phyloP scores from a whole-genome alignment of 2,329 filamentous ascomycete species.

The Alternaria sp. region DNA sequence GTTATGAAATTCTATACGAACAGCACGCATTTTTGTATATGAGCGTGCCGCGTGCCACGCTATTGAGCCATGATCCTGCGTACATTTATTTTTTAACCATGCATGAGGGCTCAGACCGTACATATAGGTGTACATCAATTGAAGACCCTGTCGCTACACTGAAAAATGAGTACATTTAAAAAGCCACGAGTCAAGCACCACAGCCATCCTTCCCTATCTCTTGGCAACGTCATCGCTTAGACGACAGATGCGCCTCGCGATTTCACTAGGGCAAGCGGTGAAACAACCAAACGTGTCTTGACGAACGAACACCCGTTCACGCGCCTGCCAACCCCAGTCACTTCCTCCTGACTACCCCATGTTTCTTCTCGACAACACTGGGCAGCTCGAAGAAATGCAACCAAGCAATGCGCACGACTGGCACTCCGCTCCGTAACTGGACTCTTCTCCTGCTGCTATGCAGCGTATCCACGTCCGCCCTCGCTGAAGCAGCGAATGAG shows the following conservation, averaged over 20 bases:
- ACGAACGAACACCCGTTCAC: slow-evolving; percentile 28
- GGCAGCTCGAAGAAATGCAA: slow-evolving; percentile 44
- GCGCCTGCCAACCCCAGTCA: slow-evolving; percentile 16
- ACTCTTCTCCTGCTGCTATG: slow-evolving; percentile 45
- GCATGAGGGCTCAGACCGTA: neutral
- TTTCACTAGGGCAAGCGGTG: slow-evolving; percentile 20
- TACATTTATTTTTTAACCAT: neutral
- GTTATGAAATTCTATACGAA: slow-evolving; percentile 28
- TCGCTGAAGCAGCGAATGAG: slow-evolving; percentile 45
- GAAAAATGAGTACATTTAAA: neutral
- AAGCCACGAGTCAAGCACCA: neutral
- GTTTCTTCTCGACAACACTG: slow-evolving; percentile 19
- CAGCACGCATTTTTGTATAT: slow-evolving; percentile 38
- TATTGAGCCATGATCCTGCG: slow-evolving; percentile 3
- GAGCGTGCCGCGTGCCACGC: slow-evolving; percentile 37
- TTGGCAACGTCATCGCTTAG: slow-evolving; percentile 20
- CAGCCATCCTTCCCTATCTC: neutral
- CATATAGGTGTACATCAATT: neutral
- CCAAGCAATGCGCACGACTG: slow-evolving; percentile 52
- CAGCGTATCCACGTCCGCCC: slow-evolving; percentile 38
- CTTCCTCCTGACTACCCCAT: slow-evolving; percentile 20
- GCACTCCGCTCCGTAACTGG: slow-evolving; percentile 49
- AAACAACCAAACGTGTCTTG: slow-evolving; percentile 28
- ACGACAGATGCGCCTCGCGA: slow-evolving; percentile 10
- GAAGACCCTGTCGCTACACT: neutral